Percentiles rank a stretch among this genome's conserved stretches.
phyloP scores from a whole-genome alignment of 106 monocot genomes.

The Posidonia australis region DNA sequence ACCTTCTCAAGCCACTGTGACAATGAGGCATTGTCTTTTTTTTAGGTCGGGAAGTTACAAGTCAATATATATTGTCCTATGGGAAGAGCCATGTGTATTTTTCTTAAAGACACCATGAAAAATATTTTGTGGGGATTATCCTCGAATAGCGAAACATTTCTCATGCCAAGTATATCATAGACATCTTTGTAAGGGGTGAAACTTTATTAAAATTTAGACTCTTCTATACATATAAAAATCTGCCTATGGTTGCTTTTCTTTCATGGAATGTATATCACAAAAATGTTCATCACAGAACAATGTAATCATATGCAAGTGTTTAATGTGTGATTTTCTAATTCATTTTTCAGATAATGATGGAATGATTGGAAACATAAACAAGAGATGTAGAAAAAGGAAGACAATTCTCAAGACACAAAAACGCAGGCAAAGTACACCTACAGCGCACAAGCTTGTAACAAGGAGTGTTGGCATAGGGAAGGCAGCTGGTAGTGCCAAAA shows the following conservation, averaged over 20 bases:
- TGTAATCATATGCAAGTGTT: neutral
- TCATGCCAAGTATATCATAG: neutral
- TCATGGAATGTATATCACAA: neutral
- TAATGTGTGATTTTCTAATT: neutral
- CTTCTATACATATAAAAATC: neutral
- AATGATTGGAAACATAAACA: constrained; percentile 18
- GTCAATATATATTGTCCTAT: no score
- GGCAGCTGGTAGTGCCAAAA: neutral
- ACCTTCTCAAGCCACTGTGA: no score
- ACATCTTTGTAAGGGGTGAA: neutral
- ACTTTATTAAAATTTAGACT: no score
- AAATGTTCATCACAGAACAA: neutral
- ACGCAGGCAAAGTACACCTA: neutral
- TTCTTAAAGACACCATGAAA: no score
- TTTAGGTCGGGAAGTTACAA: no score
- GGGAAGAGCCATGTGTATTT: no score
- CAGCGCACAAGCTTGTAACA: neutral
- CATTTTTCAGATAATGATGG: constrained; percentile 16
- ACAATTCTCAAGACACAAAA: neutral
- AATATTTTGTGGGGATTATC: no score
- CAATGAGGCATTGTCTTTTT: no score
- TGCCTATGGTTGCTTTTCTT: neutral
- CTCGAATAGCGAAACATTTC: no score
- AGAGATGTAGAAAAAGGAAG: neutral
- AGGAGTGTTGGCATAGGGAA: neutral